Base-by-base conservation (phyloP, 768 basidiomycete species). In the Myochromella boudieri region DNA sequence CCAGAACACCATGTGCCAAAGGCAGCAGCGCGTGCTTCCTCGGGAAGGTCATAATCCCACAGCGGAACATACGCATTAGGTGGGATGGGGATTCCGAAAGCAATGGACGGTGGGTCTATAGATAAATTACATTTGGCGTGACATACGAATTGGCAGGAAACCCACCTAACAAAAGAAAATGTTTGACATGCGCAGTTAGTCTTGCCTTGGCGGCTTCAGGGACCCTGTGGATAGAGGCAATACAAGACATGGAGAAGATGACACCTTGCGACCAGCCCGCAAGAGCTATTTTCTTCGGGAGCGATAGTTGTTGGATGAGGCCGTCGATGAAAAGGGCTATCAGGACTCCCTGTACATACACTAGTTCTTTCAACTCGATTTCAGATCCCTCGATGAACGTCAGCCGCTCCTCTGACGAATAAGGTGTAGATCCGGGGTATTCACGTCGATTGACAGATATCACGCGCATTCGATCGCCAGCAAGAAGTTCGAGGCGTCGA, bases 391-490 rank as follows among this genome's bases (percentile, higher is more conserved):
- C 20, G 3, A 12, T 17, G 6, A 65, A 36, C 9, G 39, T 34
- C 7, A 27, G 32, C n/a, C 57, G 34, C 21, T 68, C 69, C 2
- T 60, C 57, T 9, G 53, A 42, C 1, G 60, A 61, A 36, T 63
- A 64, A 0, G 62, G 60, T 1, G 65, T 65, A 17, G 66, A 62
- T 1, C 62, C 64, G 1, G 60, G 63, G 42, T 69, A 69, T 29
- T 62, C 57, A 6, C 69, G 62, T 17, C 68, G 62, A 37, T 69
- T 69, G n/a, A 68, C 39, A 14, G 50, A 47, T 21, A 70, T 61
- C 4, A 64, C 31, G 11, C 69, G 63, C 15, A 64, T 41, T 9
- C 46, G 48, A 27, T 48, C 45, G 15, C 24, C 2, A 1, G 63
- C 64, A 5, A 53, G 24, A 1, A 52, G 44, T 15, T 48, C 38